Conservation (phyloP, 345 rosid genomes). For the rapeseed (Brassica napus) region Da-Ae NC_063450.1:52649501-52650000, state of each 20-base stretch:
- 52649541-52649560: background rate
- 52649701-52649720: slow-evolving; percentile 11
- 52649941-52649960: background rate
- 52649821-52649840: slow-evolving; percentile 13
- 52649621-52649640: background rate
- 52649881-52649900: slow-evolving; percentile 27
- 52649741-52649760: no score
- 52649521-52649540: background rate
- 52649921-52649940: background rate
- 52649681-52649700: slow-evolving; percentile 24
- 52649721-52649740: no score
- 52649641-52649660: slow-evolving; percentile 19
- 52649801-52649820: background rate
- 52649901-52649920: slow-evolving; percentile 27
- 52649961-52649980: background rate
- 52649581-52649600: background rate
- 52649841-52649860: slow-evolving; percentile 1
- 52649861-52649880: slow-evolving; percentile 15
- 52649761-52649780: background rate
- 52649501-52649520: background rate
- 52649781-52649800: background rate
- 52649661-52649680: slow-evolving; percentile 25
- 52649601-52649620: background rate
- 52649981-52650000: background rate
- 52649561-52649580: background rate